Evolutionary conservation across 768 basidiomycete genomes (phyloP).

Genomic region (Boletus vermiculosoides): DNA sequence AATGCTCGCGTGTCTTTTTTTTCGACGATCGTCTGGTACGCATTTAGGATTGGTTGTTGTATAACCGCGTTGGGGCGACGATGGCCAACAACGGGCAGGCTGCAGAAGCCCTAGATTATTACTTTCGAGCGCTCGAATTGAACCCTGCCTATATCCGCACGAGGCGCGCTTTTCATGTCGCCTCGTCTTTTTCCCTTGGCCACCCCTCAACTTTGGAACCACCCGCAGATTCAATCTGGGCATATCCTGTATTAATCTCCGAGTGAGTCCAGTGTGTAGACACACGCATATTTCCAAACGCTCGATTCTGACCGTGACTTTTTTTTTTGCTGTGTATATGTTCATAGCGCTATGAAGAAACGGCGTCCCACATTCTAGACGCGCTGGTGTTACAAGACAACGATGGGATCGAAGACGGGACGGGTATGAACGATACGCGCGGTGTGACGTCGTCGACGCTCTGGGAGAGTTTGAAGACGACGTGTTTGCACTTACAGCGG

Average conservation of each 20-base stretch:
- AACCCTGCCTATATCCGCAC: constrained; percentile 91
- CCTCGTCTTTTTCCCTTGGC: not conserved
- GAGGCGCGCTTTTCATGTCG: constrained; percentile 43
- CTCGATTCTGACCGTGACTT: too few relatives aligned
- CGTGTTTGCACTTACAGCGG: constrained; percentile 77
- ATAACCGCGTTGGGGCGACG: constrained; percentile 92
- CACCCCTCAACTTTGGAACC: not conserved
- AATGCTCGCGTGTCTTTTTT: not conserved
- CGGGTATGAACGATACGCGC: constrained; percentile 47
- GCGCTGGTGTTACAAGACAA: constrained; percentile 87
- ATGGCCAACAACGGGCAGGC: constrained; percentile 86
- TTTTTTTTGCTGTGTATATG: not conserved
- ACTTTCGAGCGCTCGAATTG: constrained; percentile 79
- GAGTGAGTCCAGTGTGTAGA: constrained; percentile 45
- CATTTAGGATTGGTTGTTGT: constrained; percentile 82
- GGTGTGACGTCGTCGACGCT: constrained; percentile 75
- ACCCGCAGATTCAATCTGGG: constrained; percentile 81
- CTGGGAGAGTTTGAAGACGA: constrained; percentile 87
- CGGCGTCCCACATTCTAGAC: constrained; percentile 82
- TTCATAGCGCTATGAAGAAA: constrained; percentile 77
- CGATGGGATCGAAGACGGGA: constrained; percentile 60
- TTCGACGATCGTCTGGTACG: not conserved
- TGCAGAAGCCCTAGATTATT: constrained; percentile 82
- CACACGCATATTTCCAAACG: constrained; percentile 1
- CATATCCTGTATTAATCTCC: constrained; percentile 87